Evolutionary conservation across 768 basidiomycete species (phyloP).

Genomic region (Rubroboletus satanas): DNA sequence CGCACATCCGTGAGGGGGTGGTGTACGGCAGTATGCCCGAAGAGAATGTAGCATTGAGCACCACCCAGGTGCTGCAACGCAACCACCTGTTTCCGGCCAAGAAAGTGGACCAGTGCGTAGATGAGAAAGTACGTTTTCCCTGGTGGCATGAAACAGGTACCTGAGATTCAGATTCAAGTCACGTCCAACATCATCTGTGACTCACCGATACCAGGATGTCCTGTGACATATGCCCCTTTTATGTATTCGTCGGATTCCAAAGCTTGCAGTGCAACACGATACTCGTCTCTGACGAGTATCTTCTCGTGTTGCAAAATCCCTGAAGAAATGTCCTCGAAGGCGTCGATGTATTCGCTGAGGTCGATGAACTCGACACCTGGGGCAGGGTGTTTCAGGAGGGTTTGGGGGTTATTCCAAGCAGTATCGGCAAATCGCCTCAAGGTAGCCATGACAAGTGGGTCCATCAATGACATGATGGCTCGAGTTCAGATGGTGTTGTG

Average conservation of each 20-base stretch:
- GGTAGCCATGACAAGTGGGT: too few relatives aligned
- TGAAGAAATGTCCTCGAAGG: background rate
- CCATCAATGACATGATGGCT: too few relatives aligned
- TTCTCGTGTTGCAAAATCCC: background rate
- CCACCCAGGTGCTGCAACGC: background rate
- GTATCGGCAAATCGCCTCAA: too few relatives aligned
- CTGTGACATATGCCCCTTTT: background rate
- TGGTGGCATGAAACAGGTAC: background rate
- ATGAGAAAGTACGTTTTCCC: slow-evolving; percentile 1
- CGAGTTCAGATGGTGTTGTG: too few relatives aligned
- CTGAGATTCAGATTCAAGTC: background rate
- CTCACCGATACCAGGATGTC: background rate
- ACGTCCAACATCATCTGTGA: background rate
- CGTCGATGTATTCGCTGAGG: background rate
- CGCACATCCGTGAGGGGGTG: fast-evolving
- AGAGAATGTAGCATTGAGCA: background rate
- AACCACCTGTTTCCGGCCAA: background rate
- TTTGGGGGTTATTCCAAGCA: too few relatives aligned
- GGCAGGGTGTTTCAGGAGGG: too few relatives aligned
- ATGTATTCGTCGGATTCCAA: background rate
- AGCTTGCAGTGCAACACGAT: background rate
- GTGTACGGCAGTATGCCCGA: background rate
- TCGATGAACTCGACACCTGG: background rate
- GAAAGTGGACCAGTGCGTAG: background rate
- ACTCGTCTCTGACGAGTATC: background rate